Conservation (phyloP, 2,329 filamentous ascomycete genomes). For the Aspergillus fumigatus region DNA sequence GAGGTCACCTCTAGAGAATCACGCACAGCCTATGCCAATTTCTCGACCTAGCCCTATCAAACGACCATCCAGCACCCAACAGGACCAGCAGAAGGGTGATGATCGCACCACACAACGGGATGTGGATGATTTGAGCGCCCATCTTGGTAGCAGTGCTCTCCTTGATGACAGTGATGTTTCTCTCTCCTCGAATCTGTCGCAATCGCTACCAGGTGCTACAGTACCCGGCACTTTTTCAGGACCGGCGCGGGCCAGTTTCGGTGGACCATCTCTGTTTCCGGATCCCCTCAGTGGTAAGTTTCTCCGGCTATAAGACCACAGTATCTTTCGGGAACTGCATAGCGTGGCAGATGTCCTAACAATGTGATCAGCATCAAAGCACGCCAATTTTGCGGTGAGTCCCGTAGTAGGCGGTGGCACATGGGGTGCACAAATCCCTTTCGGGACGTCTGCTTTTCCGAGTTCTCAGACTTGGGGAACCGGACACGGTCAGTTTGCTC, state of each 20-base stretch:
- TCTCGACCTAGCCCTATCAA: constrained; percentile 82
- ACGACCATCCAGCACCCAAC: constrained; percentile 69
- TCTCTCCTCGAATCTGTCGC: constrained; percentile 47
- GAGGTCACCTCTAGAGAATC: constrained; percentile 55
- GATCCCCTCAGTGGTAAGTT: constrained; percentile 42
- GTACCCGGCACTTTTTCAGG: constrained; percentile 47
- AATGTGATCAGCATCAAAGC: constrained; percentile 26
- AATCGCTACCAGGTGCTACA: constrained; percentile 48
- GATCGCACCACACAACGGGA: constrained; percentile 48
- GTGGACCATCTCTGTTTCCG: constrained; percentile 38
- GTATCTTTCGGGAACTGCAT: constrained; percentile 1
- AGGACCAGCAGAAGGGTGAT: constrained; percentile 41
- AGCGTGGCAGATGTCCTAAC: constrained; percentile 14
- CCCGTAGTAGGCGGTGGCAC: constrained; percentile 26
- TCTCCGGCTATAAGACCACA: not conserved
- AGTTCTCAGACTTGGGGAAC: constrained; percentile 36
- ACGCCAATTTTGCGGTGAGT: constrained; percentile 29
- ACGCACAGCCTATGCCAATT: constrained; percentile 65
- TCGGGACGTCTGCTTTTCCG: constrained; percentile 36
- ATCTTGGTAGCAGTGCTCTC: constrained; percentile 85
- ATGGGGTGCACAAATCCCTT: constrained; percentile 35
- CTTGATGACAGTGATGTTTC: constrained; percentile 70
- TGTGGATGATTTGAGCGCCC: constrained; percentile 68
- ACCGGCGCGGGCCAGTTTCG: constrained; percentile 40
- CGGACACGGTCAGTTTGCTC: constrained; percentile 30